phyloP scores from a whole-genome alignment of 257 asterid species.

The Anisodus acutangulus region DNA sequence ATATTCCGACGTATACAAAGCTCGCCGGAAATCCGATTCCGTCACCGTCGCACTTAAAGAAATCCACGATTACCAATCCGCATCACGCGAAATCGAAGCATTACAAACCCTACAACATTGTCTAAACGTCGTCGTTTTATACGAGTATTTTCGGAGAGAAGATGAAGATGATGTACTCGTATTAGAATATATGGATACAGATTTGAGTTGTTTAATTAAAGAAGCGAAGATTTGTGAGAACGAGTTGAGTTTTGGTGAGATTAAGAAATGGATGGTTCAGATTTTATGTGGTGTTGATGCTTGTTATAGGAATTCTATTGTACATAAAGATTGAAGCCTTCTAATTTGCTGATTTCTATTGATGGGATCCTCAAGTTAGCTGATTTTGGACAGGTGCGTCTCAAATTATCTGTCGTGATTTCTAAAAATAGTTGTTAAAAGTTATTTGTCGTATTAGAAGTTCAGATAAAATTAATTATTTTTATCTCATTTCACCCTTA shows the following conservation, averaged over 20 bases:
- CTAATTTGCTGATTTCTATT: conserved; percentile 82
- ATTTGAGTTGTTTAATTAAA: conserved; percentile 65
- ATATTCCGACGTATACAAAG: conserved; percentile 92
- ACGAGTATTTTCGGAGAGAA: conserved; percentile 89
- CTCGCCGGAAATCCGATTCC: conserved; percentile 74
- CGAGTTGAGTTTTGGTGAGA: conserved; percentile 69
- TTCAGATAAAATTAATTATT: too few species aligned
- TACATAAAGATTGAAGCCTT: conserved; percentile 92
- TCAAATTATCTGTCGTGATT: too few species aligned
- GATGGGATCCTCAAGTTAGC: conserved; percentile 88
- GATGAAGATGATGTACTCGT: conserved; percentile 92
- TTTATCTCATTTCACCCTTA: too few species aligned
- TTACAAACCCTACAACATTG: conserved; percentile 67
- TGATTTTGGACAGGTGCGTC: conserved; percentile 90
- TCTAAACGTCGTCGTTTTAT: conserved; percentile 70
- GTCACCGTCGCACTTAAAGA: conserved; percentile 82
- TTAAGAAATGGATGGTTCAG: conserved; percentile 89
- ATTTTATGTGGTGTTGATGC: conserved; percentile 73
- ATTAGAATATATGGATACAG: conserved; percentile 83
- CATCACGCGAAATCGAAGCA: conserved; percentile 84
- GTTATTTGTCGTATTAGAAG: too few species aligned
- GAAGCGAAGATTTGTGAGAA: conserved; percentile 68
- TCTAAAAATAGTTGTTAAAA: too few species aligned
- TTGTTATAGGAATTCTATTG: conserved; percentile 80
- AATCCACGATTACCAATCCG: conserved; percentile 89